These are phyloP conservation scores for Diaporthe longicolla DNA, from an alignment of 2,329 filamentous ascomycete genomes.

Conservation along the genomic window DNA sequence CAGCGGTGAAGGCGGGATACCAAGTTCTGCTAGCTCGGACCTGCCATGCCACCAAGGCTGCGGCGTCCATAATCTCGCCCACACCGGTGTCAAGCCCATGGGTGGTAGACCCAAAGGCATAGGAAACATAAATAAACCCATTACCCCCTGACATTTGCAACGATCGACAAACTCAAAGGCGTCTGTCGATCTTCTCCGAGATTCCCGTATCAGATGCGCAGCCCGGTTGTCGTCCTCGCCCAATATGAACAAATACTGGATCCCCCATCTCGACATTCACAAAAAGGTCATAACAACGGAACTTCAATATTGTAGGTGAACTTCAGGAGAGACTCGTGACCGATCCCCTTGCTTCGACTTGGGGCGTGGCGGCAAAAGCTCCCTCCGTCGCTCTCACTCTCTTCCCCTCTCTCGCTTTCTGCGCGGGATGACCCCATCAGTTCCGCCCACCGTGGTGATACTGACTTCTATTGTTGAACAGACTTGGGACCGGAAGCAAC, in stretches of 20 bases:
- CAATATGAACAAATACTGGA: slow-evolving; percentile 72
- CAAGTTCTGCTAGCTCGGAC: slow-evolving; percentile 28
- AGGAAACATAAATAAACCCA: slow-evolving; percentile 35
- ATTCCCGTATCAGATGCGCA: slow-evolving; percentile 17
- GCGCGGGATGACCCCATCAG: neutral
- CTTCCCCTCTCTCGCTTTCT: neutral
- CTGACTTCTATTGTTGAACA: slow-evolving; percentile 7
- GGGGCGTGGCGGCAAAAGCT: neutral
- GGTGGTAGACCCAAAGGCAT: slow-evolving; percentile 14
- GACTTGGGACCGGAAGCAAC: slow-evolving; percentile 70
- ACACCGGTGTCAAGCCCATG: slow-evolving; percentile 5
- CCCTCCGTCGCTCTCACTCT: neutral
- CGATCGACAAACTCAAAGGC: slow-evolving; percentile 9
- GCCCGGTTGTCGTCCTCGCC: slow-evolving; percentile 47
- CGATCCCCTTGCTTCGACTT: too few species aligned
- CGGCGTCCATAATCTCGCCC: slow-evolving; percentile 12
- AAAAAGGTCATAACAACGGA: slow-evolving; percentile 72
- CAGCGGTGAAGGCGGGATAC: slow-evolving; percentile 28
- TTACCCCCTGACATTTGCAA: slow-evolving; percentile 9
- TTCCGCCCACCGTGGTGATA: neutral
- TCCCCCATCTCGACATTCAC: slow-evolving; percentile 71
- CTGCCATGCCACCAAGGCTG: slow-evolving; percentile 32
- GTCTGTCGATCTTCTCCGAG: slow-evolving; percentile 14
- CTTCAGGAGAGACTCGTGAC: neutral
- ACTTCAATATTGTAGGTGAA: slow-evolving; percentile 61